Percentiles rank a stretch among this genome's conserved stretches.
Evolutionary conservation across 257 asterid species (phyloP).

Genomic region (Fraxinus quadrangulata): DNA sequence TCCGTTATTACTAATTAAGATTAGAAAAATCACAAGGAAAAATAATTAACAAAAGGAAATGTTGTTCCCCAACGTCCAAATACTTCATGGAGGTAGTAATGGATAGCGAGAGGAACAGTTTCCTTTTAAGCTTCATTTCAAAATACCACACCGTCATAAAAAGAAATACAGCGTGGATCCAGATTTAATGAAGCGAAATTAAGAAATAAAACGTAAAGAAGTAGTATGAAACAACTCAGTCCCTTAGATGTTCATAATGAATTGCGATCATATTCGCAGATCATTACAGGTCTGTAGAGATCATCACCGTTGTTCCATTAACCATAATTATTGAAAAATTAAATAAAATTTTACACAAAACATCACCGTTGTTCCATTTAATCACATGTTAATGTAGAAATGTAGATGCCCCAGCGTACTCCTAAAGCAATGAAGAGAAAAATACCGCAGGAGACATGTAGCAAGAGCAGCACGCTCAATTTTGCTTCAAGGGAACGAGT

Average conservation of each 20-base stretch:
- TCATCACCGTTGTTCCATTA: constrained; percentile 12
- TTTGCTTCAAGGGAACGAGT: constrained; percentile 9
- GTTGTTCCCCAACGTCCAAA: neutral
- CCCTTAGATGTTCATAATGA: constrained; percentile 22
- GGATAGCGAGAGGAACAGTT: neutral
- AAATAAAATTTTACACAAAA: neutral
- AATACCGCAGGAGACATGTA: neutral
- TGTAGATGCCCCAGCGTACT: neutral
- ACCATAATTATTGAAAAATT: neutral
- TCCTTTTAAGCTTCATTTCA: neutral
- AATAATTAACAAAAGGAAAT: no score
- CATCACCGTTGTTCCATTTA: no score
- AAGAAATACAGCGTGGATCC: neutral
- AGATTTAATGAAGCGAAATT: neutral
- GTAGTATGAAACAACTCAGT: constrained; percentile 10
- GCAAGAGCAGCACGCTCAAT: neutral
- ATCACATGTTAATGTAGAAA: neutral
- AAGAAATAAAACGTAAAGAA: neutral
- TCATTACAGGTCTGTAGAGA: constrained; percentile 18
- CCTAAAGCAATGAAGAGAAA: neutral
- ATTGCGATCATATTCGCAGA: constrained; percentile 13
- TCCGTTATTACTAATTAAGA: no score
- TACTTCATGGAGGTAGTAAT: neutral
- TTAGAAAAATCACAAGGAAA: no score
- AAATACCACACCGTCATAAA: neutral